These are phyloP conservation scores for Ramaria sp. DNA, from an alignment of 768 basidiomycete species.

Conservation along the genomic window DNA sequence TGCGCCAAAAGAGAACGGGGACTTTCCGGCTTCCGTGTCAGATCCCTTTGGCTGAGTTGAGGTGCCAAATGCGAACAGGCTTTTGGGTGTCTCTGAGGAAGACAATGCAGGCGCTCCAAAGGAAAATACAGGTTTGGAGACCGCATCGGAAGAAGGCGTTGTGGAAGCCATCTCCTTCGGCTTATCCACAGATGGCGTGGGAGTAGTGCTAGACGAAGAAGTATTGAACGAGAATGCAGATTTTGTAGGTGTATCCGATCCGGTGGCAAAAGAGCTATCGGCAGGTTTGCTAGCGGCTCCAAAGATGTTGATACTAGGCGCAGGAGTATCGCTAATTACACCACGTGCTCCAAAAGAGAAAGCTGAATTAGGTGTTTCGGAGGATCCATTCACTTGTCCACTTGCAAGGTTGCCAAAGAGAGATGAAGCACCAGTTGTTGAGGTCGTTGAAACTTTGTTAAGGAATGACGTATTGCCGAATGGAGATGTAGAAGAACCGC, in stretches of 20 bases:
- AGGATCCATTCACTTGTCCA: neutral
- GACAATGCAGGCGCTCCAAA: conserved; percentile 12
- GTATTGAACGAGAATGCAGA: conserved; percentile 4
- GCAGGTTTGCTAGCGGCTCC: neutral
- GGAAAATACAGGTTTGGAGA: conserved; percentile 11
- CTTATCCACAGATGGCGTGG: neutral
- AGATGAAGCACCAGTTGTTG: neutral
- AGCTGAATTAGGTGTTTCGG: conserved; percentile 11
- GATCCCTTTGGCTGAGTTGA: neutral
- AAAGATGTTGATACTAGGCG: neutral
- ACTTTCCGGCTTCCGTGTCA: conserved; percentile 15
- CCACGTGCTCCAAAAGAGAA: conserved; percentile 21
- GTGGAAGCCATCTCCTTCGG: neutral
- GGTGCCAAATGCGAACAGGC: conserved; percentile 25
- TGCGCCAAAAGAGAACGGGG: conserved; percentile 27
- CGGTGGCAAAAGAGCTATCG: neutral
- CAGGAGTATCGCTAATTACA: neutral
- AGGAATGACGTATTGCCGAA: neutral
- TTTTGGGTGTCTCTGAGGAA: conserved; percentile 21
- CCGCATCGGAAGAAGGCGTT: neutral
- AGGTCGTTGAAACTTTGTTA: neutral
- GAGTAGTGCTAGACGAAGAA: neutral
- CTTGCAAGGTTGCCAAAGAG: neutral
- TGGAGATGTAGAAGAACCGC: neutral
- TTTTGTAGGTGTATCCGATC: neutral